A percentile compares a stretch with the other conserved stretches of the same genome.
These are phyloP conservation scores for Euclidium syriacum DNA, from an alignment of 345 rosid genomes.

Conservation along the genomic window DNA sequence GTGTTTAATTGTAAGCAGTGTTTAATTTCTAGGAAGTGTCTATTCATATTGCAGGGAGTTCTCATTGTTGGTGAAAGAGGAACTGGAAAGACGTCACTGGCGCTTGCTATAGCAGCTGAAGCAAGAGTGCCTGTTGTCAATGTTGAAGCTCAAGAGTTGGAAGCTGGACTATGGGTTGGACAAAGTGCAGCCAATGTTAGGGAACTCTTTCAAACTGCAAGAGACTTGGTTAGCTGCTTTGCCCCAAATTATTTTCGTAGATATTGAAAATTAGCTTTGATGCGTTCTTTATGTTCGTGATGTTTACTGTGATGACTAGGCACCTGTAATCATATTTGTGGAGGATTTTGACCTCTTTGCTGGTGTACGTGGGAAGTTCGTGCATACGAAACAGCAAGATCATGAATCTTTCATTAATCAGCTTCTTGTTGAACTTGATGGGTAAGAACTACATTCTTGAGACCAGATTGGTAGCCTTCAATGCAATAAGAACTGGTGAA, in stretches of 20 bases:
- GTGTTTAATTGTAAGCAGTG: background rate
- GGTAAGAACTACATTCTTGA: slow-evolving; percentile 43
- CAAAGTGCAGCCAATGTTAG: slow-evolving; percentile 97
- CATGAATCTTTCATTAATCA: slow-evolving; percentile 97
- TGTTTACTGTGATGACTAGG: slow-evolving; percentile 44
- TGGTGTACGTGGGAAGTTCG: slow-evolving; percentile 90
- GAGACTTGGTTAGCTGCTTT: slow-evolving; percentile 67
- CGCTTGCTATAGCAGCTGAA: slow-evolving; percentile 94
- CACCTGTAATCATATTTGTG: slow-evolving; percentile 92
- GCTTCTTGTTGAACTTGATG: slow-evolving; percentile 97
- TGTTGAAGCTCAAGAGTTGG: slow-evolving; percentile 83
- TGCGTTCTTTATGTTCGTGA: slow-evolving; percentile 19
- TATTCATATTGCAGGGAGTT: slow-evolving; percentile 69
- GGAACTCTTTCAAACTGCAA: slow-evolving; percentile 94
- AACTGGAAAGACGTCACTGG: slow-evolving; percentile 90
- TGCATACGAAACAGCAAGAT: slow-evolving; percentile 88
- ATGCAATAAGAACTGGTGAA: background rate
- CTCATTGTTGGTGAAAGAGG: slow-evolving; percentile 97
- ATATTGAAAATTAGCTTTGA: background rate
- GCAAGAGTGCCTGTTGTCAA: slow-evolving; percentile 93
- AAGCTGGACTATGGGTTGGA: slow-evolving; percentile 98
- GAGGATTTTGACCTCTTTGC: slow-evolving; percentile 98
- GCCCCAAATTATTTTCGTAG: slow-evolving; percentile 14
- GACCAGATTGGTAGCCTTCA: background rate
- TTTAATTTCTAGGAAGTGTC: slow-evolving; percentile 1